Percentiles rank a stretch among this genome's conserved stretches.
These are phyloP conservation scores for Xylaria sp. DNA, from an alignment of 2,329 filamentous ascomycete species.

Conservation along the genomic window DNA sequence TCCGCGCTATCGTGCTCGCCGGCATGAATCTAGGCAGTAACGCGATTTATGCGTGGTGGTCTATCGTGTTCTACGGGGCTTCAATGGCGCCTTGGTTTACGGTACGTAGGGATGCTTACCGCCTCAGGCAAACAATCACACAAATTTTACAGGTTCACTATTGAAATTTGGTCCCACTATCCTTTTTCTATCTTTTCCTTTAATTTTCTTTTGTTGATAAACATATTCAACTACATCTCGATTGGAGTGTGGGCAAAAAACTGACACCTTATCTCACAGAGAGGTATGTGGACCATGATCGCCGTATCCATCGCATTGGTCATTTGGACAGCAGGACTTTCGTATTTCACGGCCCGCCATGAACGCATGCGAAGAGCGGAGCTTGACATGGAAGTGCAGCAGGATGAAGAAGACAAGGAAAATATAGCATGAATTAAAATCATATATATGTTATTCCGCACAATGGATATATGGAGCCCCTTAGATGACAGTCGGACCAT, in stretches of 20 bases:
- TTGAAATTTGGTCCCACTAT: too few relatives aligned
- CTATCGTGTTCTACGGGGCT: conserved; percentile 75
- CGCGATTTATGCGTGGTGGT: conserved; percentile 79
- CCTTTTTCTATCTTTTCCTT: neutral
- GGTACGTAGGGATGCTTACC: conserved; percentile 55
- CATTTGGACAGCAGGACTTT: conserved; percentile 66
- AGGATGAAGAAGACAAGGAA: conserved; percentile 6
- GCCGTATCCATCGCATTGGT: conserved; percentile 67
- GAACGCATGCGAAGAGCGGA: conserved; percentile 48
- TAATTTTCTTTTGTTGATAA: neutral
- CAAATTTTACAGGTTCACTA: neutral
- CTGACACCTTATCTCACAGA: conserved; percentile 49
- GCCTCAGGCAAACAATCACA: neutral
- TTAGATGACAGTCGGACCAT: neutral
- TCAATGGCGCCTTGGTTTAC: conserved; percentile 73
- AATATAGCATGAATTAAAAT: conserved; percentile 5
- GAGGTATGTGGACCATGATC: conserved; percentile 81
- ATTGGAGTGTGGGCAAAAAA: neutral
- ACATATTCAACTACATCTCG: too few relatives aligned
- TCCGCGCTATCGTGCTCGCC: conserved; percentile 73
- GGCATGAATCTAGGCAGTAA: conserved; percentile 78
- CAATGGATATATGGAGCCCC: neutral
- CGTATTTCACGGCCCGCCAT: conserved; percentile 56
- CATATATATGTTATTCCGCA: neutral
- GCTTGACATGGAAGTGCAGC: conserved; percentile 9